Conservation (phyloP, 352 stramenopile genomes). For the Phytophthora agathidicida region DNA sequence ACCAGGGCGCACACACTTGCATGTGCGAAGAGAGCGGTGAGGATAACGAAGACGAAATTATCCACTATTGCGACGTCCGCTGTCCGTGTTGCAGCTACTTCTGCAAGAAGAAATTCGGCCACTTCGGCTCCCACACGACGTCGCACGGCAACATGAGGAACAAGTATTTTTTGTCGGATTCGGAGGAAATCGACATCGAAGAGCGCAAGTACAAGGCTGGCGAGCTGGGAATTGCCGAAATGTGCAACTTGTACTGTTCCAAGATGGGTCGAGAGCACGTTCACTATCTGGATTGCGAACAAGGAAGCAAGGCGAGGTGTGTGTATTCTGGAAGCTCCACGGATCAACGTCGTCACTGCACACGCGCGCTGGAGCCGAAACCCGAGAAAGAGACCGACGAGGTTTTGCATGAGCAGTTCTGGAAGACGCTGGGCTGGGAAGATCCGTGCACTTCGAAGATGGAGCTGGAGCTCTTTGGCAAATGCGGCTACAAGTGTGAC, state of each 20-base stretch:
- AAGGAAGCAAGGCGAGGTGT: conserved; percentile 37
- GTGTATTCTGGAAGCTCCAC: conserved; percentile 54
- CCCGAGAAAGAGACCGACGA: conserved; percentile 66
- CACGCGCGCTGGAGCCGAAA: conserved; percentile 52
- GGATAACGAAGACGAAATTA: conserved; percentile 16
- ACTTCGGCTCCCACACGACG: conserved; percentile 61
- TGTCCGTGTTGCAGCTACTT: conserved; percentile 83
- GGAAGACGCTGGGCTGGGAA: conserved; percentile 77
- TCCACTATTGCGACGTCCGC: conserved; percentile 75
- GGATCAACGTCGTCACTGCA: conserved; percentile 79
- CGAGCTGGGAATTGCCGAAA: conserved; percentile 72
- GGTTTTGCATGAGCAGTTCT: conserved; percentile 78
- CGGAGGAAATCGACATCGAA: conserved; percentile 64
- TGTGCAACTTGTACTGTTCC: conserved; percentile 83
- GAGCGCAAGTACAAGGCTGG: conserved; percentile 77
- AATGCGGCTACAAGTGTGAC: conserved; percentile 77
- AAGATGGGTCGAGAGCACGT: conserved; percentile 82
- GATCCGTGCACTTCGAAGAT: conserved; percentile 65
- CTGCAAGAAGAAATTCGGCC: conserved; percentile 65
- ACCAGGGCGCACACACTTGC: conserved; percentile 56
- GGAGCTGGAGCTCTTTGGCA: conserved; percentile 68
- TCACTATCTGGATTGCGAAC: conserved; percentile 75
- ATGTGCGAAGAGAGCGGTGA: conserved; percentile 21
- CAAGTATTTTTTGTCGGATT: conserved; percentile 70
- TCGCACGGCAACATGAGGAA: conserved; percentile 86